Percentiles rank a stretch among this genome's conserved stretches.
Evolutionary conservation across 140 eudicot species (phyloP).

Genomic region (Anethum foeniculum): DNA sequence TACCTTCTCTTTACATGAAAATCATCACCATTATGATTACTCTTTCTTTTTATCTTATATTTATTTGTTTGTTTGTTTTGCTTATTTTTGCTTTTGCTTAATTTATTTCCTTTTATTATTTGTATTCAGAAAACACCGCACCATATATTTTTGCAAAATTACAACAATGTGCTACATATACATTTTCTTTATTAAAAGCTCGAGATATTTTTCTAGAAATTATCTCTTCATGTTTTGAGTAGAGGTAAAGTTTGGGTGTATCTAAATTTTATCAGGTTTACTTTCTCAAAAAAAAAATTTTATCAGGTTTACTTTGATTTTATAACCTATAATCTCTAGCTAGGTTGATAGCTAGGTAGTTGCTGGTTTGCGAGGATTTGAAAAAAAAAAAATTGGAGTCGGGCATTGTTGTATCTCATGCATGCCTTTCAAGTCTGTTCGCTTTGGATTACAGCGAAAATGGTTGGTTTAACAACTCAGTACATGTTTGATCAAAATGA

Average conservation of each 20-base stretch:
- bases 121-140: conserved; percentile 17
- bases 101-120: not conserved
- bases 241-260: not conserved
- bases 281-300: too few species aligned
- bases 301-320: not conserved
- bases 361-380: not conserved
- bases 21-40: conserved; percentile 57
- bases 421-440: too few species aligned
- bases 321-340: not conserved
- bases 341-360: not conserved
- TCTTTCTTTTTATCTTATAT: conserved; percentile 20
- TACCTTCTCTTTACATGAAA: conserved; percentile 28
- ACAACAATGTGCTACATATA: not conserved
- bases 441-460: too few species aligned
- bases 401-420: too few species aligned
- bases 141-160: conserved; percentile 22
- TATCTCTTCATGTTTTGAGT: not conserved
- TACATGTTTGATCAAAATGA: too few species aligned
- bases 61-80: not conserved
- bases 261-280: not conserved
- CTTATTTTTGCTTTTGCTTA: conserved; percentile 15
- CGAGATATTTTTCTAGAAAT: not conserved
- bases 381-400: too few species aligned
- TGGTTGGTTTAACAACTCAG: too few species aligned
- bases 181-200: not conserved